These are phyloP conservation scores for Penicillium maclennaniae DNA, from an alignment of 495 filamentous ascomycete species.

Conservation along the genomic window DNA sequence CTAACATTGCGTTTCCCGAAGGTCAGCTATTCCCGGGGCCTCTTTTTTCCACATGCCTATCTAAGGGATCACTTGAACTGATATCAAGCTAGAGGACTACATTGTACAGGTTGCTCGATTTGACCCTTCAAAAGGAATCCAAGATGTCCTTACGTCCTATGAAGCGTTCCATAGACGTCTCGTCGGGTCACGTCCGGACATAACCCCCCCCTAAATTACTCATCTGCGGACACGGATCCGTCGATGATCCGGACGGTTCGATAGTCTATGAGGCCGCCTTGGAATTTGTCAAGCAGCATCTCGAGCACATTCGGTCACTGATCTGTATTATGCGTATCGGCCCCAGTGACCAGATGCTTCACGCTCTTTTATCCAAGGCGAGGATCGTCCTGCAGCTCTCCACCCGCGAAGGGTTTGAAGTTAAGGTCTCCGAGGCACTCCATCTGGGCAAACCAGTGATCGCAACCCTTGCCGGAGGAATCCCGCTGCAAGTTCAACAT, in stretches of 20 bases:
- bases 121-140: not conserved
- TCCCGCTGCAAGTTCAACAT: not conserved
- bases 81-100: not conserved
- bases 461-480: not conserved
- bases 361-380: constrained; percentile 60
- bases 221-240: constrained; percentile 33
- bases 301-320: constrained; percentile 35
- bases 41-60: no score
- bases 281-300: constrained; percentile 58
- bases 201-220: constrained; percentile 64
- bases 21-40: constrained; percentile 2
- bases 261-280: constrained; percentile 34
- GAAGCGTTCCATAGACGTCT: not conserved
- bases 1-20: constrained; percentile 54
- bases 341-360: constrained; percentile 70
- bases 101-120: constrained; percentile 1
- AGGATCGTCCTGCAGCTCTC: constrained; percentile 65
- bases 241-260: not conserved
- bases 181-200: constrained; percentile 57
- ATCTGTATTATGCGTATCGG: constrained; percentile 66
- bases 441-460: constrained; percentile 45
- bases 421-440: constrained; percentile 71
- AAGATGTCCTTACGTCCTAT: not conserved
- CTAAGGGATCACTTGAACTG: not conserved
- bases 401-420: constrained; percentile 70